Conservation (phyloP, 805 yeast genomes). For the Candida chauliodis region DNA sequence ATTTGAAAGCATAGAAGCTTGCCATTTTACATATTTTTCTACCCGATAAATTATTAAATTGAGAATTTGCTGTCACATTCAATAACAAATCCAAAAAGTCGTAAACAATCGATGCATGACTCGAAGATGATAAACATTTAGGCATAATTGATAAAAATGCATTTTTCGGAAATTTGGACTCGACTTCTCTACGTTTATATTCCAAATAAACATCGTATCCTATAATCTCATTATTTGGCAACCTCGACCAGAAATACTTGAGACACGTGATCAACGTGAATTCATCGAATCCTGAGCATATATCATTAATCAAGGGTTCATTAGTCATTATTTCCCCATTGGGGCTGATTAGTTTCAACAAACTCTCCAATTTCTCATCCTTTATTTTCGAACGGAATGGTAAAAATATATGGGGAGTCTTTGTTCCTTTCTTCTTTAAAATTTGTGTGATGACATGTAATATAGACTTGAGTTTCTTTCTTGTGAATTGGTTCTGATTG, state of each 20-base stretch:
- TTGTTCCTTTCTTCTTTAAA: slow-evolving; percentile 64
- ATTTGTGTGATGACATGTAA: slow-evolving; percentile 72
- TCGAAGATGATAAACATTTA: slow-evolving; percentile 72
- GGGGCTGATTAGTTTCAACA: slow-evolving; percentile 59
- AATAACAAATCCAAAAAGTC: slow-evolving; percentile 82
- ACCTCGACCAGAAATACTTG: slow-evolving; percentile 83
- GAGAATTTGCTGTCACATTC: slow-evolving; percentile 73
- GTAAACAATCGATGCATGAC: slow-evolving; percentile 86
- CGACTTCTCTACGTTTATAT: slow-evolving; percentile 62
- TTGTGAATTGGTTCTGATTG: slow-evolving; percentile 42
- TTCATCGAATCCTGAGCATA: slow-evolving; percentile 52
- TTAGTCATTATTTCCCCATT: slow-evolving; percentile 45
- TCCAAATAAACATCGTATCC: slow-evolving; percentile 83
- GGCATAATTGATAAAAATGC: slow-evolving; percentile 85
- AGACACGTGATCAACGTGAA: slow-evolving; percentile 69
- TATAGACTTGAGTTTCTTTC: slow-evolving; percentile 63
- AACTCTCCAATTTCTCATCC: slow-evolving; percentile 54
- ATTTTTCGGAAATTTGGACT: slow-evolving; percentile 61
- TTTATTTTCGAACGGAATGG: slow-evolving; percentile 74
- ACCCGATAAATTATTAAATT: slow-evolving; percentile 73
- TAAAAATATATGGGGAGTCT: slow-evolving; percentile 68
- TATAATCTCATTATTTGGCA: slow-evolving; percentile 74
- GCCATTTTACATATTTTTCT: slow-evolving; percentile 77
- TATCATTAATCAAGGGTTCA: slow-evolving; percentile 35
- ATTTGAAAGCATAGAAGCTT: slow-evolving; percentile 84